Base-by-base conservation (phyloP, 2,329 filamentous ascomycete genomes). In the Periconia digitata region DNA sequence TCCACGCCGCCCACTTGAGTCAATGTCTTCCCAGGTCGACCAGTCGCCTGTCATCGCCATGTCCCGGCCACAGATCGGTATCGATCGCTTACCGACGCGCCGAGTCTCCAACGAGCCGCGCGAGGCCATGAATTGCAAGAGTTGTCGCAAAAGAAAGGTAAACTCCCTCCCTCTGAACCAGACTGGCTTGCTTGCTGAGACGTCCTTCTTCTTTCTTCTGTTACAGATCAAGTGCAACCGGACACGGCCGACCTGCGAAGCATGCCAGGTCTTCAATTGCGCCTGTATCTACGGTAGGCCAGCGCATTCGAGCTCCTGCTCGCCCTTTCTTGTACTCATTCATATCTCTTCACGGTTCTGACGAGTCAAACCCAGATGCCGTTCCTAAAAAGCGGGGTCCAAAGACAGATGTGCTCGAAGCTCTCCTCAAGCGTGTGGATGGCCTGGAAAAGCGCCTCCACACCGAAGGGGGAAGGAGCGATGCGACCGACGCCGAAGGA, bases 51-150 rank as follows among this genome's bases (percentile, higher is more conserved):
- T 58, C 47, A 53, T 58, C 51, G 69, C 75, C 67, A 86, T 90
- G 79, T 83, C 87, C 55, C 82, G 89, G 63, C 86, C 87, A 22
- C 86, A 89, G 75, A 85, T 92, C 63, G 86, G 87, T 68, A 92
- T 92, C 70, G 87, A 92, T 73, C 84, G 89, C 53, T 76, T 92
- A 57, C 86, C 87, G 21, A 80, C 85, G 46, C 84, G 86, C 54
- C 84, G 87, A 36, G 77, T 84, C 72, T 85, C 80, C 71, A 86
- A 83, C 62, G 88, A 94, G 70, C 89, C 88, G 35, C 85, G 88
- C 63, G 90, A 95, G 77, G 89, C 88, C 27, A 95, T 95, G 90
- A 95, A 95, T 72, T 95, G 90, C 83, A 95, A 95, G 73, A 94
- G 89, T 47, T 95, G 90, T 77, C 84, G 90, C 60, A 95, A 95